These are phyloP conservation scores for Emericellopsis atlantica DNA, from an alignment of 2,329 filamentous ascomycete species.

Conservation along the genomic window DNA sequence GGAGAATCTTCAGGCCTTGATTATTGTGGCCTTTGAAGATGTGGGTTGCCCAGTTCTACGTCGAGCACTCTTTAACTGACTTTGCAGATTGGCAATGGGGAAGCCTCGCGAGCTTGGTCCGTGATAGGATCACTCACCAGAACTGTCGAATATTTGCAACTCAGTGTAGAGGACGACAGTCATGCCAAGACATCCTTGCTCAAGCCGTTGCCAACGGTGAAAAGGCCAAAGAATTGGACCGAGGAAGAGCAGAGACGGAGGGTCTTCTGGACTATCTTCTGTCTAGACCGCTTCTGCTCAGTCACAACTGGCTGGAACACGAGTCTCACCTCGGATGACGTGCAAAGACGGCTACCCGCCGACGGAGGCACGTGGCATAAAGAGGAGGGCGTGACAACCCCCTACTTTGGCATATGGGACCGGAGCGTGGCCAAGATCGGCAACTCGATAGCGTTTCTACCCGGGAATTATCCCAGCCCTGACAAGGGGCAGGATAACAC, in stretches of 20 bases:
- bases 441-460: slow-evolving; percentile 23
- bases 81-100: slow-evolving; percentile 15
- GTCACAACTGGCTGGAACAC: slow-evolving; percentile 15
- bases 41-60: slow-evolving; percentile 9
- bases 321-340: slow-evolving; percentile 17
- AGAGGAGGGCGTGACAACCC: slow-evolving; percentile 22
- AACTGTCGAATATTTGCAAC: slow-evolving; percentile 16
- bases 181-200: slow-evolving; percentile 6
- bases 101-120: slow-evolving; percentile 13
- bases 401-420: slow-evolving; percentile 32
- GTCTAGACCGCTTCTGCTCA: slow-evolving; percentile 9
- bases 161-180: slow-evolving; percentile 12
- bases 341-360: slow-evolving; percentile 15
- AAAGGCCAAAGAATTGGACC: slow-evolving; percentile 15
- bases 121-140: slow-evolving; percentile 16
- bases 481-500: slow-evolving; percentile 6
- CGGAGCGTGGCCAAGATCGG: slow-evolving; percentile 22
- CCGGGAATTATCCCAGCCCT: slow-evolving; percentile 15
- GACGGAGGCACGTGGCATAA: slow-evolving; percentile 28
- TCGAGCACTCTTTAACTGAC: background rate
- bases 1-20: slow-evolving; percentile 21
- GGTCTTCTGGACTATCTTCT: slow-evolving; percentile 20
- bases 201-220: slow-evolving; percentile 13
- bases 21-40: slow-evolving; percentile 23
- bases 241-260: slow-evolving; percentile 17